A percentile compares a stretch with the other conserved stretches of the same genome.
Evolutionary conservation across 495 filamentous ascomycete genomes (phyloP).

Genomic region (Tuber melanosporum): DNA sequence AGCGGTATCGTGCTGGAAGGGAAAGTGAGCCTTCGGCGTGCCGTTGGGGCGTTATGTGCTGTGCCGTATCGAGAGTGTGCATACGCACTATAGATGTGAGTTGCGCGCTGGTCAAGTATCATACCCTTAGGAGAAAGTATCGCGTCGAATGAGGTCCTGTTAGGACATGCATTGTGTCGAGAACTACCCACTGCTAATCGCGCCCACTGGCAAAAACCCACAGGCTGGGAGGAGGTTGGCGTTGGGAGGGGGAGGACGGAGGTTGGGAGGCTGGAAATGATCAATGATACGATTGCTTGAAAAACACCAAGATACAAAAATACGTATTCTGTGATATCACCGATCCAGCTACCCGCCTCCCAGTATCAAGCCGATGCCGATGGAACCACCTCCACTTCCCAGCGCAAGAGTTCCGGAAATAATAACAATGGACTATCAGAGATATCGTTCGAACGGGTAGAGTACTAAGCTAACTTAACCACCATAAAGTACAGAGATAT

Average conservation of each 20-base stretch:
- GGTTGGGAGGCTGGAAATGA: not conserved
- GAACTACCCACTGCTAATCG: too few species aligned
- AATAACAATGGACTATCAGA: not conserved
- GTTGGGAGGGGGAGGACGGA: too few species aligned
- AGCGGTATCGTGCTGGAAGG: not conserved
- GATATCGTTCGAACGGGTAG: not conserved
- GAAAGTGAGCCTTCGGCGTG: not conserved
- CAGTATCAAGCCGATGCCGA: not conserved
- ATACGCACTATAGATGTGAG: too few species aligned
- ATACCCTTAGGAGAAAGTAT: too few species aligned
- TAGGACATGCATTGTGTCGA: too few species aligned
- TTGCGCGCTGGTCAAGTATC: too few species aligned
- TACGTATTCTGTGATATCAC: not conserved
- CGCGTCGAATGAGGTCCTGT: too few species aligned
- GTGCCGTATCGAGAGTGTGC: too few species aligned
- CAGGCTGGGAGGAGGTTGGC: not conserved
- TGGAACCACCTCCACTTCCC: not conserved
- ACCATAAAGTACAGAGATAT: not conserved
- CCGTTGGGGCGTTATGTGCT: too few species aligned
- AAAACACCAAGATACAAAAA: not conserved
- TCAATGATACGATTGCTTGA: not conserved
- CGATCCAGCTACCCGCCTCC: not conserved
- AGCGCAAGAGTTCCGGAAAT: not conserved
- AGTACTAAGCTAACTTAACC: not conserved
- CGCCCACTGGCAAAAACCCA: not conserved